Evolutionary conservation across 352 stramenopile species (phyloP).

Genomic region (Phytophthora hibernalis): DNA sequence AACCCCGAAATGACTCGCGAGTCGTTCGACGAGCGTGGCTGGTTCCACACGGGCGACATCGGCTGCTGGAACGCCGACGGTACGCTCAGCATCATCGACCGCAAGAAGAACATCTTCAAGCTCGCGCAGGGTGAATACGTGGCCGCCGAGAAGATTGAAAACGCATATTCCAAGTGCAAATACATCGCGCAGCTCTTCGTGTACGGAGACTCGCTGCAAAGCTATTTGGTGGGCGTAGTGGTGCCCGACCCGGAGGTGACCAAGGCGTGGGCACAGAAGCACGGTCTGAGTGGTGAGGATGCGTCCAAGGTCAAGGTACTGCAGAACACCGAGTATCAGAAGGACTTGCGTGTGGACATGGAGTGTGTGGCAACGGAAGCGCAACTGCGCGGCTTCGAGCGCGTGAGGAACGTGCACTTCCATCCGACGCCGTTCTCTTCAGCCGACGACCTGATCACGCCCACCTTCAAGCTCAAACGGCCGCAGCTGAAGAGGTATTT

Average conservation of each 20-base stretch:
- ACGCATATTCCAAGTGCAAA: conserved; percentile 87
- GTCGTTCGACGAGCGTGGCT: conserved; percentile 90
- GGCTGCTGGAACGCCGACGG: conserved; percentile 93
- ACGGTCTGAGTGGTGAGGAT: conserved; percentile 21
- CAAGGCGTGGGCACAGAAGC: conserved; percentile 47
- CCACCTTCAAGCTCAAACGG: conserved; percentile 95
- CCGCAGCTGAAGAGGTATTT: conserved; percentile 62
- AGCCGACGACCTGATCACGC: conserved; percentile 92
- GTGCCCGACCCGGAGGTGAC: conserved; percentile 67
- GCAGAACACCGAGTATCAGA: conserved; percentile 49
- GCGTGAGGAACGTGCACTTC: conserved; percentile 82
- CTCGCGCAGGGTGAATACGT: conserved; percentile 94
- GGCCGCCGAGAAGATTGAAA: conserved; percentile 96
- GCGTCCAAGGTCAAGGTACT: conserved; percentile 38
- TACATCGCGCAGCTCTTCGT: conserved; percentile 95
- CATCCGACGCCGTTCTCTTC: conserved; percentile 78
- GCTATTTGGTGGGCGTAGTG: conserved; percentile 92
- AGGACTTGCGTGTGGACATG: conserved; percentile 39
- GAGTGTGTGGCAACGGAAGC: conserved; percentile 43
- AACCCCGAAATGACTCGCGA: conserved; percentile 90
- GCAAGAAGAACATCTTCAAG: conserved; percentile 94
- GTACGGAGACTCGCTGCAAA: conserved; percentile 95
- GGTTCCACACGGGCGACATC: conserved; percentile 96
- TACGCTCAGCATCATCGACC: conserved; percentile 86
- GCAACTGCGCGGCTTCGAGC: conserved; percentile 90